These are phyloP conservation scores for Lophiotrema nucula DNA, from an alignment of 495 filamentous ascomycete species.

Conservation along the genomic window DNA sequence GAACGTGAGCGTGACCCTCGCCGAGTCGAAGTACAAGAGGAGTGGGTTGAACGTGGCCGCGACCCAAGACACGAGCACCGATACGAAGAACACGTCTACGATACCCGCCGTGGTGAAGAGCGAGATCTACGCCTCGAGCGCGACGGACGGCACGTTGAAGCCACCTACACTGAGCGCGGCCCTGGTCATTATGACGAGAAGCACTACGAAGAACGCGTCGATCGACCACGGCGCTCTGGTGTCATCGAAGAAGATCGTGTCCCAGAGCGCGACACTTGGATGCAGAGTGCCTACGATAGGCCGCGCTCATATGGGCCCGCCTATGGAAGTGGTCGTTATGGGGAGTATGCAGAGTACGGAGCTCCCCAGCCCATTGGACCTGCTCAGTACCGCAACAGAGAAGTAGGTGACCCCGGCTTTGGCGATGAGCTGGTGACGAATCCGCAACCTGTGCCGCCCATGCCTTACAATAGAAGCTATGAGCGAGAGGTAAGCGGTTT, in stretches of 20 bases:
- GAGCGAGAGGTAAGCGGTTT: constrained; percentile 18
- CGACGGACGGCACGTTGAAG: constrained; percentile 28
- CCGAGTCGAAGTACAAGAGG: constrained; percentile 18
- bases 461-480: neutral
- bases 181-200: constrained; percentile 19
- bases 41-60: constrained; percentile 10
- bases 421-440: constrained; percentile 23
- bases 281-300: constrained; percentile 2
- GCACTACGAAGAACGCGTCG: constrained; percentile 26
- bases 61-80: neutral
- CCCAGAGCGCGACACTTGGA: constrained; percentile 22
- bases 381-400: constrained; percentile 6
- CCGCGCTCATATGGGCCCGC: neutral
- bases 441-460: constrained; percentile 17
- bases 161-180: constrained; percentile 15
- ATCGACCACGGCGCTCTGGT: constrained; percentile 3
- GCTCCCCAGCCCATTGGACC: constrained; percentile 18
- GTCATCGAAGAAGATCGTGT: constrained; percentile 25
- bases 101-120: constrained; percentile 14
- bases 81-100: constrained; percentile 17
- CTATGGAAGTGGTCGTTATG: constrained; percentile 2
- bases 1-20: neutral
- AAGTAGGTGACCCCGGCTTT: constrained; percentile 19
- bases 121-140: constrained; percentile 22
- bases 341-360: constrained; percentile 22